These are phyloP conservation scores for Aspergillus piperis DNA, from an alignment of 2,329 filamentous ascomycete genomes.

Conservation along the genomic window DNA sequence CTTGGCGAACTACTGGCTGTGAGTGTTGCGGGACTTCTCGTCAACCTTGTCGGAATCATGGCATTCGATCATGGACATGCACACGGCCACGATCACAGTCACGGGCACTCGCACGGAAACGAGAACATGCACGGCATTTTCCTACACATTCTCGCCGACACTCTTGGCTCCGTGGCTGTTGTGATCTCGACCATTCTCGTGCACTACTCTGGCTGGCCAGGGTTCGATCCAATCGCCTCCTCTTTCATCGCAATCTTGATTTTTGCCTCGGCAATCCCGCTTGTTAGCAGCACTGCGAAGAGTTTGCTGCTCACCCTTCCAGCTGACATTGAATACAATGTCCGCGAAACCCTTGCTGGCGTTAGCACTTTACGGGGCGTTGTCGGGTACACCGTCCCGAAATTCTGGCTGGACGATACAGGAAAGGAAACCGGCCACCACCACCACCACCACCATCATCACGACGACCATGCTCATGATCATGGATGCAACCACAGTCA, in stretches of 20 bases:
- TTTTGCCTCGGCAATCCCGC: slow-evolving; percentile 83
- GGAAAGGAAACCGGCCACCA: slow-evolving; percentile 41
- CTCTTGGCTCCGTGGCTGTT: slow-evolving; percentile 89
- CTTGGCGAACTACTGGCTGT: slow-evolving; percentile 86
- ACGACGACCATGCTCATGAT: slow-evolving; percentile 19
- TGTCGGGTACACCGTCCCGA: slow-evolving; percentile 78
- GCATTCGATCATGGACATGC: slow-evolving; percentile 70
- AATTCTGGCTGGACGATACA: slow-evolving; percentile 87
- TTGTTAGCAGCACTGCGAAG: slow-evolving; percentile 81
- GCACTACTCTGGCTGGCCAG: slow-evolving; percentile 83
- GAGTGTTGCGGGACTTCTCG: slow-evolving; percentile 78
- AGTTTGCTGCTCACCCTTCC: slow-evolving; percentile 82
- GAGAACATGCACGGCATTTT: slow-evolving; percentile 99
- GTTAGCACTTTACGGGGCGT: slow-evolving; percentile 82
- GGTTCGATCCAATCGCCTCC: slow-evolving; percentile 92
- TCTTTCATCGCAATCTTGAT: slow-evolving; percentile 93
- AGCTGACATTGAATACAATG: slow-evolving; percentile 79
- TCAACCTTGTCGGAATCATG: slow-evolving; percentile 90
- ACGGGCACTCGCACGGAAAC: slow-evolving; percentile 67
- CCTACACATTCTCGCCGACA: slow-evolving; percentile 91
- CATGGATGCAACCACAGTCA: slow-evolving; percentile 36
- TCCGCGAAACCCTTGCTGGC: slow-evolving; percentile 82
- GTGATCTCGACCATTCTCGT: slow-evolving; percentile 89
- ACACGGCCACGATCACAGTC: slow-evolving; percentile 52
- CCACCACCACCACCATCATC: slow-evolving; percentile 26